Evolutionary conservation across 2,329 filamentous ascomycete species (phyloP).

Genomic region (Colletotrichum chlorophyti): DNA sequence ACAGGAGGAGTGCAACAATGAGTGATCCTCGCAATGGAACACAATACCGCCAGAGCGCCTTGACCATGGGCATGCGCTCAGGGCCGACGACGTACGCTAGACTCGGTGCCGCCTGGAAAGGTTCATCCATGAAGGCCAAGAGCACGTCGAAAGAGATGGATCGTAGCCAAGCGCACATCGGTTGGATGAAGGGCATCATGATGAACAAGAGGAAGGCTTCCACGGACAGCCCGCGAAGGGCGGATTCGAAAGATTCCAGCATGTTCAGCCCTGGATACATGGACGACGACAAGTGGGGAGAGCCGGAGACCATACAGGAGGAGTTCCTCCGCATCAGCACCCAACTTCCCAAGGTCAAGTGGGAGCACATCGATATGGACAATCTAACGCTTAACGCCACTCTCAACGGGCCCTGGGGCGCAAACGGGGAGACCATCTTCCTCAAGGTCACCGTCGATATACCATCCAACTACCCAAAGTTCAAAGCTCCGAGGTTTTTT

Average conservation of each 20-base stretch:
- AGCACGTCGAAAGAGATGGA: constrained; percentile 49
- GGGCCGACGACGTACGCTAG: constrained; percentile 47
- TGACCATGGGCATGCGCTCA: constrained; percentile 52
- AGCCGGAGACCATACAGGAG: constrained; percentile 68
- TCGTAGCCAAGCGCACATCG: constrained; percentile 63
- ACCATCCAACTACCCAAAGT: constrained; percentile 64
- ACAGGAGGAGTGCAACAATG: constrained; percentile 67
- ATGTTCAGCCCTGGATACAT: constrained; percentile 59
- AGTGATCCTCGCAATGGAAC: constrained; percentile 59
- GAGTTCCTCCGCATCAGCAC: constrained; percentile 68
- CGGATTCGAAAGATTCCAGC: constrained; percentile 58
- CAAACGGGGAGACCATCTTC: constrained; percentile 62
- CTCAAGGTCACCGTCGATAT: constrained; percentile 68
- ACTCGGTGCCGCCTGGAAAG: constrained; percentile 55
- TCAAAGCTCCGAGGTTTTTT: constrained; percentile 62
- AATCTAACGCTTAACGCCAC: constrained; percentile 64
- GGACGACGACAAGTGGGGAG: constrained; percentile 64
- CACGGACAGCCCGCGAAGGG: constrained; percentile 52
- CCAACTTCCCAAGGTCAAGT: constrained; percentile 68
- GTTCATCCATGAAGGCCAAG: constrained; percentile 66
- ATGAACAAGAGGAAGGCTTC: constrained; percentile 63
- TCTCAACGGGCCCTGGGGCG: constrained; percentile 70
- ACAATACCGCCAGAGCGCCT: constrained; percentile 50
- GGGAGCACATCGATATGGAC: constrained; percentile 71
- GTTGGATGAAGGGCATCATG: constrained; percentile 74